Conservation (phyloP, 768 basidiomycete genomes). For the Termitomyces sp. region DNA sequence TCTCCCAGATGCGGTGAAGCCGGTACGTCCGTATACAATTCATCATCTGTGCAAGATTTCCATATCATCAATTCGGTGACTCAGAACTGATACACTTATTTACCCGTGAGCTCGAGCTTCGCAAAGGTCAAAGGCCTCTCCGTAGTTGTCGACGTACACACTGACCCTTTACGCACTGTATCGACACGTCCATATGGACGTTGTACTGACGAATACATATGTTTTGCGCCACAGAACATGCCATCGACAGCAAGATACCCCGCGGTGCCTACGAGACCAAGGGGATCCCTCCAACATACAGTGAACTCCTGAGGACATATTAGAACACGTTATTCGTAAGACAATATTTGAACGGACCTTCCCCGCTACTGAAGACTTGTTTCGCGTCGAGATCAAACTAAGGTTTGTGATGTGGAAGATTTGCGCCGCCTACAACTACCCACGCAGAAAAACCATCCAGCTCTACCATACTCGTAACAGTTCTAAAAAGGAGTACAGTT, state of each 20-base stretch:
- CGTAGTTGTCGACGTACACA: neutral
- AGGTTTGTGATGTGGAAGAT: constrained; percentile 1
- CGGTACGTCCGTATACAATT: neutral
- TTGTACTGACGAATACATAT: constrained; percentile 4
- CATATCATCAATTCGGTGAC: neutral
- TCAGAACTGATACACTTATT: no score
- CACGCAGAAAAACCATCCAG: constrained; percentile 3
- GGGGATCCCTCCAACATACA: constrained; percentile 5
- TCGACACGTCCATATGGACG: constrained; percentile 1
- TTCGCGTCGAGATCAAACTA: neutral
- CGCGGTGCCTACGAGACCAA: neutral
- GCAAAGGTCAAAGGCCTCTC: constrained; percentile 5
- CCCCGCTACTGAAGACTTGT: neutral
- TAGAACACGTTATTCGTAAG: neutral
- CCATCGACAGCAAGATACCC: constrained; percentile 7
- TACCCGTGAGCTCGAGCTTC: constrained; percentile 2
- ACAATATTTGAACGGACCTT: neutral
- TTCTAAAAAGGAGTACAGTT: no score
- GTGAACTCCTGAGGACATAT: constrained; percentile 2
- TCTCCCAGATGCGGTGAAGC: constrained; percentile 3
- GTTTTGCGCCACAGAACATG: constrained; percentile 6
- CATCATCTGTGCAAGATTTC: neutral
- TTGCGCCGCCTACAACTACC: neutral
- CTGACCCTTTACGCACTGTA: neutral
- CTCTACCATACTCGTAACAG: constrained; percentile 3